Evolutionary conservation across 2,329 filamentous ascomycete genomes (phyloP).

Genomic region (Tolypocladium pustulatum): DNA sequence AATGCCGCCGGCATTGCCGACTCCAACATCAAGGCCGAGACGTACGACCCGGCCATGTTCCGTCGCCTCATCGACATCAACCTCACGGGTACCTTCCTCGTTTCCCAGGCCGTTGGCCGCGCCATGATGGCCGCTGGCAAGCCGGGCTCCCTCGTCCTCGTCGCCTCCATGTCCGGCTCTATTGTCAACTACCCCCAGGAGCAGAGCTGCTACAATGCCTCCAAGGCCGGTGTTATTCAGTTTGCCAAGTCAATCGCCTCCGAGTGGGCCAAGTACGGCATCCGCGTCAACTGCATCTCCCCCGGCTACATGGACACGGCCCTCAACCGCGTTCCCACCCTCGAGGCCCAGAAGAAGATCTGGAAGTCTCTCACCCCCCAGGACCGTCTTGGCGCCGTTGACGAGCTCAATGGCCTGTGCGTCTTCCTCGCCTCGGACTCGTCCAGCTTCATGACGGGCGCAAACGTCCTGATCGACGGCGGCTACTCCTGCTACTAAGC

Average conservation of each 20-base stretch:
- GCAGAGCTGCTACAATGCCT: constrained; percentile 75
- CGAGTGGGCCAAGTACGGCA: constrained; percentile 73
- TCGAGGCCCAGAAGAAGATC: constrained; percentile 74
- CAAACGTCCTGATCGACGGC: constrained; percentile 62
- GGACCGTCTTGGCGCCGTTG: constrained; percentile 59
- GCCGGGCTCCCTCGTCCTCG: constrained; percentile 63
- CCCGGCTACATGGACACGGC: constrained; percentile 83
- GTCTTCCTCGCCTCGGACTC: constrained; percentile 67
- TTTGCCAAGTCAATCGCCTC: constrained; percentile 72
- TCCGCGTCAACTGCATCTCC: constrained; percentile 76
- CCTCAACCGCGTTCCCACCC: constrained; percentile 65
- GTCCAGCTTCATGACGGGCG: constrained; percentile 67
- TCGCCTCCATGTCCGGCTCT: constrained; percentile 72
- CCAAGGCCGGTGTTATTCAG: constrained; percentile 71
- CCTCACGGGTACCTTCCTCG: constrained; percentile 67
- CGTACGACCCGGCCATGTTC: constrained; percentile 67
- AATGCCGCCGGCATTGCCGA: constrained; percentile 74
- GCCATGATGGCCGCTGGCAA: constrained; percentile 64
- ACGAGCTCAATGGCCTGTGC: constrained; percentile 68
- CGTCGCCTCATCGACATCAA: constrained; percentile 74
- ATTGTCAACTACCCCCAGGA: constrained; percentile 82
- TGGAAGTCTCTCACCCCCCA: constrained; percentile 67
- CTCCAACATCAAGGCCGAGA: constrained; percentile 75
- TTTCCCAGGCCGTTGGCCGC: constrained; percentile 61
- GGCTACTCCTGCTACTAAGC: constrained; percentile 54